phyloP scores from a whole-genome alignment of 768 basidiomycete genomes.

The Dioszegia hungarica region DNA sequence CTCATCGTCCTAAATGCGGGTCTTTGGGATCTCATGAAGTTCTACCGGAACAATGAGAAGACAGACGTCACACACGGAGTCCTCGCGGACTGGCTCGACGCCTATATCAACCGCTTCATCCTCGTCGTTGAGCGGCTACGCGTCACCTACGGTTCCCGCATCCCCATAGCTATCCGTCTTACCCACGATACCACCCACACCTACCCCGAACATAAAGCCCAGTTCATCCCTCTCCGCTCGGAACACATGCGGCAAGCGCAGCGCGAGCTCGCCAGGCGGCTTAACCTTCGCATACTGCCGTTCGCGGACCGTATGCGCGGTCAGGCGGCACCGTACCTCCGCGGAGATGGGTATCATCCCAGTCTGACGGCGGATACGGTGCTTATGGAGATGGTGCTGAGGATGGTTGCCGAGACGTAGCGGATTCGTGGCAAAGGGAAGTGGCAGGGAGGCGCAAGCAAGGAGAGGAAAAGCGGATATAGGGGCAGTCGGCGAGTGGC shows the following conservation, averaged over 20 bases:
- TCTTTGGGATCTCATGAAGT: neutral
- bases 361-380: neutral
- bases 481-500: too few species aligned
- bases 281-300: neutral
- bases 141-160: neutral
- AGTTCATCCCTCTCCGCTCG: neutral
- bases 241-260: neutral
- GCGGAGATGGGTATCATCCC: neutral
- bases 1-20: neutral
- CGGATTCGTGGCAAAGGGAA: too few species aligned
- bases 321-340: neutral
- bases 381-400: neutral
- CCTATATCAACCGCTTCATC: neutral
- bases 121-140: neutral
- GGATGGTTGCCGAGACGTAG: neutral
- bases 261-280: neutral
- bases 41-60: neutral
- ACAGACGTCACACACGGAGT: neutral
- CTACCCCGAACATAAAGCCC: too few species aligned
- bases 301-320: neutral
- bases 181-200: neutral
- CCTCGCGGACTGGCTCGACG: neutral
- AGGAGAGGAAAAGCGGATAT: too few species aligned
- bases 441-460: too few species aligned
- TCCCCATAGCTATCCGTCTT: neutral